Conservation (phyloP, 805 yeast genomes). For the Cyberlindnera xylosilytica region DNA sequence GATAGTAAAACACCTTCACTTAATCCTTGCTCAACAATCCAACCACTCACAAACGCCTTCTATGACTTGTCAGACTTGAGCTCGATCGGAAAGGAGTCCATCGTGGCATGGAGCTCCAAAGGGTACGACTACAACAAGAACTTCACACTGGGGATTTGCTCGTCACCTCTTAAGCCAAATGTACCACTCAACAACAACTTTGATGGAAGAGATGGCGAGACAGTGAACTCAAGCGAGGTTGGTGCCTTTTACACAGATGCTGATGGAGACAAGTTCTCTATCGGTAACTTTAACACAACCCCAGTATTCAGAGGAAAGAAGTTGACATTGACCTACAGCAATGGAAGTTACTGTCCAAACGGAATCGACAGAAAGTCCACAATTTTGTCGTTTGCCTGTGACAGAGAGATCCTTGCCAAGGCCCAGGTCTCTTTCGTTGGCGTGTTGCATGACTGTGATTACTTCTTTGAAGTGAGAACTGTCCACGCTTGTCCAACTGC, state of each 20-base stretch:
- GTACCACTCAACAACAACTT: slow-evolving; percentile 26
- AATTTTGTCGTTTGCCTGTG: slow-evolving; percentile 71
- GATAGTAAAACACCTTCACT: slow-evolving; percentile 11
- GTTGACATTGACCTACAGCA: slow-evolving; percentile 62
- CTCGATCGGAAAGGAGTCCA: slow-evolving; percentile 23
- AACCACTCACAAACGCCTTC: slow-evolving; percentile 40
- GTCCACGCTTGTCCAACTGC: slow-evolving; percentile 85
- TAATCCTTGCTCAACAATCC: slow-evolving; percentile 42
- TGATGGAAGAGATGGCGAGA: not conserved
- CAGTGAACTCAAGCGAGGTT: slow-evolving; percentile 39
- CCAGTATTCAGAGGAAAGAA: slow-evolving; percentile 74
- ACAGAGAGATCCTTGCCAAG: slow-evolving; percentile 61
- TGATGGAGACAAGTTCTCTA: slow-evolving; percentile 43
- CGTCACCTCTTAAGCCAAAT: slow-evolving; percentile 43
- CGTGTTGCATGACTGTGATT: slow-evolving; percentile 70
- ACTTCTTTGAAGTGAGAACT: slow-evolving; percentile 80
- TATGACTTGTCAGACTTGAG: slow-evolving; percentile 31
- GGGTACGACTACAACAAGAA: slow-evolving; percentile 71
- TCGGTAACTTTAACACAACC: slow-evolving; percentile 57
- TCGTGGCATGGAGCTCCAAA: slow-evolving; percentile 58
- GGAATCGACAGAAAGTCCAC: slow-evolving; percentile 61
- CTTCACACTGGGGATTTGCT: slow-evolving; percentile 72
- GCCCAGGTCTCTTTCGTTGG: slow-evolving; percentile 73
- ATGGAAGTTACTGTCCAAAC: slow-evolving; percentile 62
- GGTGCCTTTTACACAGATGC: slow-evolving; percentile 57